A percentile compares a stretch with the other conserved stretches of the same genome.
phyloP scores from a whole-genome alignment of 495 filamentous ascomycete genomes.

The Parathielavia hyrcaniae region DNA sequence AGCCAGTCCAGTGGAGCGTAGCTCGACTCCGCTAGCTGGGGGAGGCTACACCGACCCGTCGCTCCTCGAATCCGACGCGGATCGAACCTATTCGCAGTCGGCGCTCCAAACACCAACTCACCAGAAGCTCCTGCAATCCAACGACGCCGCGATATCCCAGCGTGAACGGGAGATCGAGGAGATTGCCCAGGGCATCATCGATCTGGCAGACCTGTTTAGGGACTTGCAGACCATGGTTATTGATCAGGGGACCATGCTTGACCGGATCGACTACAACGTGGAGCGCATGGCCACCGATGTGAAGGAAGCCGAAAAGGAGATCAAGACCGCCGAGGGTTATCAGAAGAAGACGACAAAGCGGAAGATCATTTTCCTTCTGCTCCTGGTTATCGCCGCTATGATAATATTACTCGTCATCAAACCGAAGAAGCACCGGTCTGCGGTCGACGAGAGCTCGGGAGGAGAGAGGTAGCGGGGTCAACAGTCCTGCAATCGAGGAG shows the following conservation, averaged over 20 bases:
- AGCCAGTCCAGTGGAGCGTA: conserved; percentile 42
- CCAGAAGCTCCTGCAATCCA: conserved; percentile 62
- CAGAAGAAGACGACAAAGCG: conserved; percentile 83
- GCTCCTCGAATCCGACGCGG: conserved; percentile 80
- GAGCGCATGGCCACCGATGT: conserved; percentile 86
- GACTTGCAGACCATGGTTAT: conserved; percentile 96
- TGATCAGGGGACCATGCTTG: conserved; percentile 95
- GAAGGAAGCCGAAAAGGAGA: conserved; percentile 85
- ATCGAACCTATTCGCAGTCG: conserved; percentile 85
- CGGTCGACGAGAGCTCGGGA: conserved; percentile 1
- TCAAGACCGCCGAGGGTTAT: conserved; percentile 77
- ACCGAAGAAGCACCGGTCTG: conserved; percentile 51
- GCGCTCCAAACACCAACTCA: conserved; percentile 65
- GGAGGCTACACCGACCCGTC: conserved; percentile 58
- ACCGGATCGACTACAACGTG: conserved; percentile 97
- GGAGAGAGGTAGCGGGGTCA: neutral
- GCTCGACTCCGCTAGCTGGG: conserved; percentile 52
- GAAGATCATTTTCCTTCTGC: conserved; percentile 81
- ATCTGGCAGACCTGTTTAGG: conserved; percentile 91
- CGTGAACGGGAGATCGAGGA: conserved; percentile 96
- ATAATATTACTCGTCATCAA: conserved; percentile 84
- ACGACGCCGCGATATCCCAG: conserved; percentile 81
- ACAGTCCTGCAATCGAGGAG: neutral
- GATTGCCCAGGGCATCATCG: conserved; percentile 96
- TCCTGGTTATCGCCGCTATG: conserved; percentile 75